phyloP scores from a whole-genome alignment of 805 yeast species.

The Nadsonia fulvescens region DNA sequence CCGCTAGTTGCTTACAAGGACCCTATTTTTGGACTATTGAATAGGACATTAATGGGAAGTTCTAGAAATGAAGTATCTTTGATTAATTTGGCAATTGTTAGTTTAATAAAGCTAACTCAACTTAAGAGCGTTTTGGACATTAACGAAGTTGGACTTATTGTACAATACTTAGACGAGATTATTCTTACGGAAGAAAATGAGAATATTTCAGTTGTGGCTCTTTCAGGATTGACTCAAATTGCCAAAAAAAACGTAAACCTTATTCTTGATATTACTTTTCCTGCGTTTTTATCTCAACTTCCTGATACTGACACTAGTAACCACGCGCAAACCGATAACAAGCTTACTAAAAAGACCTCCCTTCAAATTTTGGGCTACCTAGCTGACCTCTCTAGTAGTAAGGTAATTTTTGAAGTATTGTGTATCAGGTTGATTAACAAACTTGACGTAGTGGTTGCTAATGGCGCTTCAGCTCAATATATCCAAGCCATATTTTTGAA shows the following conservation, averaged over 20 bases:
- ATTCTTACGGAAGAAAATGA: constrained; percentile 34
- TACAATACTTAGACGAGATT: constrained; percentile 45
- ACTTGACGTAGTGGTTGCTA: constrained; percentile 13
- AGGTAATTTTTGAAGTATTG: constrained; percentile 21
- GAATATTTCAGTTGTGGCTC: constrained; percentile 32
- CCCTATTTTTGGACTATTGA: constrained; percentile 43
- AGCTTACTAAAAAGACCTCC: too few species aligned
- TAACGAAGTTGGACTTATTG: constrained; percentile 43
- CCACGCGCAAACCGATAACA: too few species aligned
- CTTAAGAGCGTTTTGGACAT: constrained; percentile 24
- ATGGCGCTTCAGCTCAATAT: too few species aligned
- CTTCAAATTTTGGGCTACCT: too few species aligned
- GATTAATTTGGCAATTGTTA: constrained; percentile 46
- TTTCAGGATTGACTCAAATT: constrained; percentile 35
- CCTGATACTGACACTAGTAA: constrained; percentile 25
- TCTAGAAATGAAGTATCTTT: constrained; percentile 54
- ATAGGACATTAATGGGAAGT: constrained; percentile 51
- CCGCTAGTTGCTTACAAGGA: constrained; percentile 37
- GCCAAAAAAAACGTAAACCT: constrained; percentile 22
- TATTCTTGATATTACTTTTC: constrained; percentile 34
- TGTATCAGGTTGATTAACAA: constrained; percentile 22
- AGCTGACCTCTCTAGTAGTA: constrained; percentile 1
- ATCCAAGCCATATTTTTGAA: too few species aligned
- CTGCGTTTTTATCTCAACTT: constrained; percentile 30
- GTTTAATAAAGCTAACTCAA: constrained; percentile 38